Base-by-base conservation (phyloP, 1,139 yeast genomes). In the Candida gigantensis region DNA sequence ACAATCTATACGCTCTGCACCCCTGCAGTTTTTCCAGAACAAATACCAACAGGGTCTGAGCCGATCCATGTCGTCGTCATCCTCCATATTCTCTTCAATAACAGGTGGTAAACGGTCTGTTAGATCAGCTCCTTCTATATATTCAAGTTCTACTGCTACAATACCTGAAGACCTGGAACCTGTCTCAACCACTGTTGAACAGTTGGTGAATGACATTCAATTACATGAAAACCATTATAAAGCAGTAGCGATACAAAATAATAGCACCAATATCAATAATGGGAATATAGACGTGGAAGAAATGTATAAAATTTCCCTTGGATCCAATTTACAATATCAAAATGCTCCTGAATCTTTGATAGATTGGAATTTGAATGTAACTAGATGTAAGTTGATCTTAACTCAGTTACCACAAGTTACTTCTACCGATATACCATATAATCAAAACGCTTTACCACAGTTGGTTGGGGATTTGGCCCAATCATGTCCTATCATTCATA, bases 281-380 rank as follows among this genome's bases (percentile, higher is more conserved):
- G 18, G 13, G 2, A 36, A n/a, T 12, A 8, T 23, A 3, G 30
- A 27, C 12, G 26, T 36, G 16, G 67, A 58, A 27, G 71, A 62
- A 29, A 44, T 54, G 20, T 61, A 58, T 47, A 65, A 65, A 42
- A 70, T 70, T 30, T 66, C 73, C 4, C 51, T 71, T 27, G 76
- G 75, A 2, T 60, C 71, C 3, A 67, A 57, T 13, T 56, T 71
- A 20, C 58, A 57, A 37, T 71, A 67, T 50, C 75, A 70, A 44
- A 62, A 65, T 40, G 58, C 55, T 4, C 68, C 70, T 0, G 74
- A 70, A 43, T 49, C 63, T 10, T 50, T 71, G 12, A 58, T 71
- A n/a, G 76, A 70, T 46, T 71, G 76, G 76, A 70, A 70, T 46
- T 54, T 71, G 39, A 71, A 71, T 44, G 74, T 69, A 12, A 70